Evolutionary conservation across 1,139 yeast genomes (phyloP).

Genomic region (Pichia sp.): DNA sequence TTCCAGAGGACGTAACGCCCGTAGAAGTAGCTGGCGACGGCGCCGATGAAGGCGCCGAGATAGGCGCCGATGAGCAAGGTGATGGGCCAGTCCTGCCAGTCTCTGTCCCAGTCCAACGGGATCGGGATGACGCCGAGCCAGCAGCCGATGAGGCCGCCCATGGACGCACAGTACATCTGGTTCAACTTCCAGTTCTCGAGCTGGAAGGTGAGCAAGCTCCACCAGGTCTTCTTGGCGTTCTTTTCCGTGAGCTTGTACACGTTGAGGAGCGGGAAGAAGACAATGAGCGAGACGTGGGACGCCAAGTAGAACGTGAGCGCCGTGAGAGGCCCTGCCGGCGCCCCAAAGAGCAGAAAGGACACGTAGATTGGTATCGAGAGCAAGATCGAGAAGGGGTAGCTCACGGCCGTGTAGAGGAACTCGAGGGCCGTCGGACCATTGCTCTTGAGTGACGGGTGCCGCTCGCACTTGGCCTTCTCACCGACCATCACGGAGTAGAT

Average conservation of each 20-base stretch:
- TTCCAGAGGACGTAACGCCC: conserved; percentile 26
- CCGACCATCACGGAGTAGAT: conserved; percentile 17
- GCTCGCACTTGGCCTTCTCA: conserved; percentile 16
- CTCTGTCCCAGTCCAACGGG: conserved; percentile 96
- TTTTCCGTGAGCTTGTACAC: conserved; percentile 36
- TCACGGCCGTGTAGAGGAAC: conserved; percentile 23
- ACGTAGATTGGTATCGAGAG: conserved; percentile 51
- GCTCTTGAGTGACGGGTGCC: conserved; percentile 13
- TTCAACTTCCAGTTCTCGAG: conserved; percentile 31
- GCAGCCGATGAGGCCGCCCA: conserved; percentile 63
- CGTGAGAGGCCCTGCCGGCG: conserved; percentile 61
- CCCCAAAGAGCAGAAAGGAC: conserved; percentile 70
- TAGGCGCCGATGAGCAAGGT: conserved; percentile 82
- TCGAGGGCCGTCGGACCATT: conserved; percentile 26
- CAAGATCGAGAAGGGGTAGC: conserved; percentile 38
- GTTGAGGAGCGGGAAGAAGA: conserved; percentile 61
- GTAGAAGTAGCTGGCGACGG: conserved; percentile 35
- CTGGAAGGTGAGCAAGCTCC: conserved; percentile 29
- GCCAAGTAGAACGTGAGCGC: conserved; percentile 63
- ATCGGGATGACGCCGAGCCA: conserved; percentile 95
- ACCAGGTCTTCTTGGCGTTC: conserved; percentile 30
- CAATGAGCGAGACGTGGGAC: conserved; percentile 57
- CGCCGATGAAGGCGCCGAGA: conserved; percentile 62
- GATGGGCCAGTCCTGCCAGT: conserved; percentile 98
- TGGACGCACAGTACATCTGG: conserved; percentile 39